Evolutionary conservation across 2,329 filamentous ascomycete species (phyloP), one percentile per base, ranked within the genome.

Genomic region (Dactylonectria estremocensis): DNA sequence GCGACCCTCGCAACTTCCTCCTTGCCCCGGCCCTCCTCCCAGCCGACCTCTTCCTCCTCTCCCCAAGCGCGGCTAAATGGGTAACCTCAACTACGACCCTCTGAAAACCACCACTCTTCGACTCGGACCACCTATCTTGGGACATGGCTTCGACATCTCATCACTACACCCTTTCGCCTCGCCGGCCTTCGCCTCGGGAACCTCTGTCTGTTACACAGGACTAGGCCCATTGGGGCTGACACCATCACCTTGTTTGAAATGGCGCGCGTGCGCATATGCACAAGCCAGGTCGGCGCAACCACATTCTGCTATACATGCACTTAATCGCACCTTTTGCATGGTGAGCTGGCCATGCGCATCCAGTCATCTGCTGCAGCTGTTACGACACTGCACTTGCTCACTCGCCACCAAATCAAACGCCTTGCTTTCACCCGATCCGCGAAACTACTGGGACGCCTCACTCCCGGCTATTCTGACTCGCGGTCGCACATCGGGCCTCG

Each of bases 1-100:
- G 80, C 87, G 89, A 78, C 89, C 89, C 69, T 90, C 89, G 74
- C 88, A 91, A 77, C 88, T 91, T 72, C 89, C 89, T 83, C 89
- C 89, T 74, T 91, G 89, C 87, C 89, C 89, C 61, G 89, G 89
- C 74, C 89, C 89, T 68, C 89, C 89, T 76, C 89, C 89, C 70
- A 89, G 86, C 81, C 85, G 89, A 62, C 89, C 89, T 81, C 87
- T 91, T 61, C 89, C 89, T 80, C 87, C 89, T 81, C 87, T 91
- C 69, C 89, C 89, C 78, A 91, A 90, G 83, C 84, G 86, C 77
- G 84, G 83, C 74, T 89, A 89, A 76, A 67, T 55, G 53, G 54
- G 64, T 71, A 53, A 62, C 67, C 55, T 55, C 40, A 54, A 59
- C n/a, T 43, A 69, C 48, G 56, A 69, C 60, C 37, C 35, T 55